phyloP scores from a whole-genome alignment of 148 eudicot genomes.

The Rhododendron molle region DNA sequence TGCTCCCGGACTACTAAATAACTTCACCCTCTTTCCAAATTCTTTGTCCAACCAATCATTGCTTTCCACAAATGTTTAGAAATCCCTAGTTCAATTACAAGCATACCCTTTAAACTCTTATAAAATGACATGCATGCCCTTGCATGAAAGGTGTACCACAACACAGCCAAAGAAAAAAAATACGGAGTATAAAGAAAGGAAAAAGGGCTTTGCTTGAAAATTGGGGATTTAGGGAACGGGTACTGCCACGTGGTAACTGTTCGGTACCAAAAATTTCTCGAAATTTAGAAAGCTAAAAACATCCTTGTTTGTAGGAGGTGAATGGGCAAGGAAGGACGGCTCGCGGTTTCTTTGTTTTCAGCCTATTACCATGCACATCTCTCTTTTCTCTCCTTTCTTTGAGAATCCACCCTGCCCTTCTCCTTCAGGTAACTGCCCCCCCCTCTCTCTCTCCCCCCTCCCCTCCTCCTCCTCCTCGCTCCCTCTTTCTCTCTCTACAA shows the following conservation, averaged over 20 bases:
- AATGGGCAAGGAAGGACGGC: constrained; percentile 28
- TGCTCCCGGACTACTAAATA: no score
- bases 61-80: neutral
- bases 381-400: constrained; percentile 29
- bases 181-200: neutral
- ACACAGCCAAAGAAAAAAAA: neutral
- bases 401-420: constrained; percentile 51
- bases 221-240: neutral
- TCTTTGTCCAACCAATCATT: neutral
- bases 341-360: constrained; percentile 18
- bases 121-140: neutral
- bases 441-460: neutral
- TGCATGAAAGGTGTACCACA: neutral
- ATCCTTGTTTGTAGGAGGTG: constrained; percentile 41
- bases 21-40: neutral
- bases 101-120: neutral
- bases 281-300: neutral
- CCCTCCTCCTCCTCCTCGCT: neutral
- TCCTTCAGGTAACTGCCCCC: constrained; percentile 30
- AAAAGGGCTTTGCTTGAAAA: constrained; percentile 15
- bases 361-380: constrained; percentile 24
- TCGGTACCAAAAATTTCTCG: no score
- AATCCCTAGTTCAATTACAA: neutral
- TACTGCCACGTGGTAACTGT: no score
- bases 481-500: neutral